These are phyloP conservation scores for Lojkania enalia DNA, from an alignment of 2,329 filamentous ascomycete genomes.

Conservation along the genomic window DNA sequence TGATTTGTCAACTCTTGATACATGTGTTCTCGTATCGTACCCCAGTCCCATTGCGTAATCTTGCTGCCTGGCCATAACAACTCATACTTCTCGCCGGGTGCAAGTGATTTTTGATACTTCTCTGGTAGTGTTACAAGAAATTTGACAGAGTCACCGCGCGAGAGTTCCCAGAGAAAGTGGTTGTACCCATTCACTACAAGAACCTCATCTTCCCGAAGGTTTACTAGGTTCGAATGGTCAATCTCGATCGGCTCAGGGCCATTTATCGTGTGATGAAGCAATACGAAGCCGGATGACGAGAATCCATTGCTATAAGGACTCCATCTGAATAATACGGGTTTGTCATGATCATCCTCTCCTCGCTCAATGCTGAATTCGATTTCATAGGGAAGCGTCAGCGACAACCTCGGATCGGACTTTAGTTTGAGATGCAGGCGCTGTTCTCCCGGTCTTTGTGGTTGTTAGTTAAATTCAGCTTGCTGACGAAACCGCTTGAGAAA, in stretches of 20 bases:
- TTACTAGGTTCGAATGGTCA: neutral
- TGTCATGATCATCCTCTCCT: neutral
- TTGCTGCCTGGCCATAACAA: conserved; percentile 9
- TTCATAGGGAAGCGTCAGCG: neutral
- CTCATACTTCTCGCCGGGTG: conserved; percentile 4
- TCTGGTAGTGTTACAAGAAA: conserved; percentile 5
- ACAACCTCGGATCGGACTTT: neutral
- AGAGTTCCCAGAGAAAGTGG: conserved; percentile 7
- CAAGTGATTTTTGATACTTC: conserved; percentile 7
- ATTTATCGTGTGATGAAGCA: neutral
- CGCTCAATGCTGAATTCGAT: neutral
- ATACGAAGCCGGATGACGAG: neutral
- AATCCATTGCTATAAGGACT: neutral
- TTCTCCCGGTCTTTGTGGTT: neutral
- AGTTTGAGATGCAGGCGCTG: neutral
- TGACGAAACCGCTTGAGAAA: too few relatives aligned
- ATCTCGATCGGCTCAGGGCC: neutral
- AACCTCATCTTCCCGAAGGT: neutral
- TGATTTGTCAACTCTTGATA: conserved; percentile 3
- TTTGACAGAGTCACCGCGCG: conserved; percentile 3
- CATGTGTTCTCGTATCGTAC: conserved; percentile 9
- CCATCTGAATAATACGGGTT: neutral
- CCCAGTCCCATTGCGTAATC: conserved; percentile 8
- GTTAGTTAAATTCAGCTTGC: too few relatives aligned
- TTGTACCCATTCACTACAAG: conserved; percentile 5